Evolutionary conservation across 106 monocot genomes (phyloP), one percentile per base, ranked within the genome.

Genomic region (Allium cepa): DNA sequence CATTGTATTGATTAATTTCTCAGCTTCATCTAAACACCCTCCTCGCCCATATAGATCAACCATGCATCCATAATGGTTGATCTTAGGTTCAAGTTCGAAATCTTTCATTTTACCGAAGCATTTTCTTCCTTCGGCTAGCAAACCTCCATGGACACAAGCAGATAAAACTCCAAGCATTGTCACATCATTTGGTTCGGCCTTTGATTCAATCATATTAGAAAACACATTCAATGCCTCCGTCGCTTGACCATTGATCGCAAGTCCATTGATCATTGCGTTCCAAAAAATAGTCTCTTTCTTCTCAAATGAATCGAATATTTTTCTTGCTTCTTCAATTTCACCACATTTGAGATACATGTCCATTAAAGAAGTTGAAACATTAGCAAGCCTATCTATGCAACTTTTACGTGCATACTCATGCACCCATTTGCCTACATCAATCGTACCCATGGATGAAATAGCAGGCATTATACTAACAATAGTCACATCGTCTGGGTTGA

Each of bases 331-430:
- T n/a, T 49, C 59, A 14, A 82, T 50, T 3, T 87, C 84, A 0
- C 87, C 87, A 36, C 82, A 85, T 69, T 82, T 90, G 10, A 66
- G 69, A 47, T 82, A 85, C 90, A 85, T 90, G n/a, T 73, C 82
- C 3, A 86, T 48, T 49, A 90, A 47, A 8, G 83, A 75, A 4
- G 78, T 81, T 13, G 70, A 60, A 57, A 84, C 80, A 50, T 15
- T 73, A 22, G 10, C 17, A 26, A 8, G 8, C 8, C 11, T 47
- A 16, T 84, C 79, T 10, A 79, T 10, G 47, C 75, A 69, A 47
- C 56, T 73, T 69, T 57, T 78, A 36, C 50, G 52, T 4, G 61
- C 68, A 47, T 78, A 85, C 27, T 47, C 72, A 73, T 89, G 85
- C 15, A 82, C 75, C 85, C 89, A 89, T 17, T 59, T 65, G 4